Percentiles rank a stretch among this genome's conserved stretches.
Evolutionary conservation across 2,329 filamentous ascomycete genomes (phyloP).

Genomic region (Ophiocordyceps sinensis): DNA sequence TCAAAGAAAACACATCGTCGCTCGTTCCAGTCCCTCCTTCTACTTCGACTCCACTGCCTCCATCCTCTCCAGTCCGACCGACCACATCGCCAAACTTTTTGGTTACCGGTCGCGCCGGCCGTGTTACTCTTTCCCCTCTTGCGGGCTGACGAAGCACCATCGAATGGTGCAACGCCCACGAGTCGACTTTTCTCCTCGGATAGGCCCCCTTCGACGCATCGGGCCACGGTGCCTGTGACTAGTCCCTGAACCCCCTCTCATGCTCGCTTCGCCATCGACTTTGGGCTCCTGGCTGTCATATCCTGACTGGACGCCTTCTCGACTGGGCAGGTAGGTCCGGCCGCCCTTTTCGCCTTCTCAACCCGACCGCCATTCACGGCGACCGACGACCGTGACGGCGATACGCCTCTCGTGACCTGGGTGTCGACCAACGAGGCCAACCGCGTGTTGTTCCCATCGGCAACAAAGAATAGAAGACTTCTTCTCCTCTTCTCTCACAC

Average conservation of each 20-base stretch:
- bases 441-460: background rate
- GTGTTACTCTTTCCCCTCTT: too few species aligned
- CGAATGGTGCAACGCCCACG: background rate
- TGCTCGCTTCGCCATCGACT: too few species aligned
- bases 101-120: background rate
- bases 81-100: background rate
- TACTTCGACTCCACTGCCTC: conserved; percentile 13
- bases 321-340: too few species aligned
- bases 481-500: background rate
- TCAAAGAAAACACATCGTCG: conserved; percentile 9
- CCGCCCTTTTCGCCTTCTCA: too few species aligned
- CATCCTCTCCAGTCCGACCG: background rate
- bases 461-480: background rate
- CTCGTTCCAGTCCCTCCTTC: conserved; percentile 28
- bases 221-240: background rate
- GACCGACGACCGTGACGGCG: too few species aligned
- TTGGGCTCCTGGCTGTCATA: too few species aligned
- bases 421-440: background rate
- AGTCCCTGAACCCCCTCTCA: too few species aligned
- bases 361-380: too few species aligned
- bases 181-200: background rate
- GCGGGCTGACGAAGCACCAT: too few species aligned
- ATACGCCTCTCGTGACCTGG: too few species aligned
- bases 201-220: background rate
- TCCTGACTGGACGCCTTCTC: too few species aligned